phyloP scores from a whole-genome alignment of 208 protist genomes.

The Angomonas desouzai region DNA sequence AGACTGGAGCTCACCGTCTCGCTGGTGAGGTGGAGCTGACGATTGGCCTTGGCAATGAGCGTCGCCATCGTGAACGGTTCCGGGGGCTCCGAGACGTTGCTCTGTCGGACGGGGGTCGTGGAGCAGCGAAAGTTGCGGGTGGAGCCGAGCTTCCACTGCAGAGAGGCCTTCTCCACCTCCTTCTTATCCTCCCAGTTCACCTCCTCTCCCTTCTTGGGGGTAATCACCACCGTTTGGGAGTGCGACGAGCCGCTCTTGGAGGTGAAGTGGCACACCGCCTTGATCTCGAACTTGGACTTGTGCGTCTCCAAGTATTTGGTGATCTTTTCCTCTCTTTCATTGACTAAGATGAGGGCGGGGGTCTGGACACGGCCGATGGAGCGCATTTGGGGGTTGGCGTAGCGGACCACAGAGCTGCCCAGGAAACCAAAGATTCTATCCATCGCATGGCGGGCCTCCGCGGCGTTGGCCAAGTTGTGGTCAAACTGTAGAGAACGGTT shows the following conservation, averaged over 20 bases:
- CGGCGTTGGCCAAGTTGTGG: conserved; percentile 80
- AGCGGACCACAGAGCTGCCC: conserved; percentile 85
- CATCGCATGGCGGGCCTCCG: conserved; percentile 87
- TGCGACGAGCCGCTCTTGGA: conserved; percentile 28
- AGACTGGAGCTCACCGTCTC: conserved; percentile 69
- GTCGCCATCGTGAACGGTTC: conserved; percentile 88
- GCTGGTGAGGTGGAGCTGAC: conserved; percentile 76
- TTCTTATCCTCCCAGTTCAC: conserved; percentile 37
- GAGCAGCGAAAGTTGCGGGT: conserved; percentile 24
- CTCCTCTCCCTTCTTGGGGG: conserved; percentile 12
- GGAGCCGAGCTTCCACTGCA: conserved; percentile 30
- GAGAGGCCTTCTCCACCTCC: conserved; percentile 18
- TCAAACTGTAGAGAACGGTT: conserved; percentile 67
- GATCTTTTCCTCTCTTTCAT: conserved; percentile 72
- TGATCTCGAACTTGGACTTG: conserved; percentile 46
- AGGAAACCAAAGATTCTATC: conserved; percentile 90
- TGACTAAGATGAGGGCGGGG: conserved; percentile 84
- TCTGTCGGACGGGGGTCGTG: conserved; percentile 24
- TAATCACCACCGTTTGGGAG: conserved; percentile 55
- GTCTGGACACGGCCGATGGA: conserved; percentile 91
- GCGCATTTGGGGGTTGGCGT: conserved; percentile 83
- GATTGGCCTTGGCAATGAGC: conserved; percentile 81
- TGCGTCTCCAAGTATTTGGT: conserved; percentile 53
- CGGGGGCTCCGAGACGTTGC: conserved; percentile 40
- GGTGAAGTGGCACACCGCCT: conserved; percentile 59